phyloP scores from a whole-genome alignment of 176 grass and related monocot genomes.

The Olyra latifolia region DNA sequence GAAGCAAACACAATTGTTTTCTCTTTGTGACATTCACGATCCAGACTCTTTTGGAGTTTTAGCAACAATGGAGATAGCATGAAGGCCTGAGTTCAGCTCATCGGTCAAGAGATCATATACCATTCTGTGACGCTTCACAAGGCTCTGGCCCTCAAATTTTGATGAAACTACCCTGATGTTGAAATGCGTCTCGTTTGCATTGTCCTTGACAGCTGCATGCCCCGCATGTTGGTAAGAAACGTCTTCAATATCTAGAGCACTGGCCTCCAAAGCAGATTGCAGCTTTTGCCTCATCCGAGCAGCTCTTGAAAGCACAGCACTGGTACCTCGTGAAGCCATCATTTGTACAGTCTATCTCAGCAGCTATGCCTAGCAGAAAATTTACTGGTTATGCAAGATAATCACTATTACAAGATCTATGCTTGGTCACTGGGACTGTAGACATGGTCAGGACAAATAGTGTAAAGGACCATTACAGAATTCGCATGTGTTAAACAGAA shows the following conservation, averaged over 20 bases:
- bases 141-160: conserved; percentile 85
- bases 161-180: conserved; percentile 82
- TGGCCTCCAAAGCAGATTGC: conserved; percentile 81
- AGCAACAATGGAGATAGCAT: conserved; percentile 93
- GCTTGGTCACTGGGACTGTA: not conserved
- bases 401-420: conserved; percentile 2
- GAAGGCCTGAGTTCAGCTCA: conserved; percentile 88
- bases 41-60: conserved; percentile 76
- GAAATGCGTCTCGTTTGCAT: conserved; percentile 86
- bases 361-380: not conserved
- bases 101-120: conserved; percentile 85
- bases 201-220: conserved; percentile 77
- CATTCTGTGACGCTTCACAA: conserved; percentile 89
- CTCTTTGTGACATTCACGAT: conserved; percentile 25
- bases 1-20: not conserved
- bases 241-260: conserved; percentile 83
- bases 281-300: conserved; percentile 84
- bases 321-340: conserved; percentile 68
- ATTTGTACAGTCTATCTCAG: conserved; percentile 14
- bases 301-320: conserved; percentile 69
- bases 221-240: conserved; percentile 90
- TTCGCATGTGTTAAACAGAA: not conserved
- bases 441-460: not conserved
- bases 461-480: not conserved
- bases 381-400: conserved; percentile 24